Percentiles rank a stretch among this genome's conserved stretches.
phyloP scores from a whole-genome alignment of 2,329 filamentous ascomycete genomes.

The Beauveria sp. region DNA sequence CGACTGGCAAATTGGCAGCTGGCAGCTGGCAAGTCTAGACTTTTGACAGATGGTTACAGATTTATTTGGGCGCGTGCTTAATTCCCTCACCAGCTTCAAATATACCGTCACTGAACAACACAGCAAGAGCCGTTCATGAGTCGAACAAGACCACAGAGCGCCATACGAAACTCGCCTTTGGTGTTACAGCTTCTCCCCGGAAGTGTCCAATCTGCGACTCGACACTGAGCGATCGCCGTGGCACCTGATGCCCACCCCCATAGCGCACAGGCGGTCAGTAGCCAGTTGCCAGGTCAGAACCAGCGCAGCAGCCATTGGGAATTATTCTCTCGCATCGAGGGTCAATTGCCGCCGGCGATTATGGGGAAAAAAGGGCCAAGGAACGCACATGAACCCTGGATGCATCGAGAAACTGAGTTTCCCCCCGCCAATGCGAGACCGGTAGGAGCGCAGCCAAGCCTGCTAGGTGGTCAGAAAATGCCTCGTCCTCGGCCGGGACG shows the following conservation, averaged over 20 bases:
- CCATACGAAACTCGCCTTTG: constrained; percentile 3
- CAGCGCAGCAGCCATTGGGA: background rate
- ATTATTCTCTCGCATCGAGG: background rate
- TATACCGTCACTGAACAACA: background rate
- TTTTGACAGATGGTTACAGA: background rate
- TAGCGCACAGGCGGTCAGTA: constrained; percentile 9
- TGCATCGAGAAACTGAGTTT: constrained; percentile 11
- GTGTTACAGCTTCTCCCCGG: constrained; percentile 1
- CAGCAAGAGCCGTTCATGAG: background rate
- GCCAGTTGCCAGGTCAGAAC: constrained; percentile 2
- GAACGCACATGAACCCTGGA: constrained; percentile 5
- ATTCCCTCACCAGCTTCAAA: constrained; percentile 6
- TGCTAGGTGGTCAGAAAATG: constrained; percentile 10
- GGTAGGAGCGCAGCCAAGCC: background rate
- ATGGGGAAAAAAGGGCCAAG: constrained; percentile 4
- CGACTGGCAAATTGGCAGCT: background rate
- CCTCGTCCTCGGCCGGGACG: constrained; percentile 10
- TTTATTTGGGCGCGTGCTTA: background rate
- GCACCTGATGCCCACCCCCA: constrained; percentile 8
- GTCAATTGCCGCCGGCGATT: constrained; percentile 5
- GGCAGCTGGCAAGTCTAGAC: background rate
- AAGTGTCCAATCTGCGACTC: background rate
- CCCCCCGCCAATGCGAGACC: constrained; percentile 7
- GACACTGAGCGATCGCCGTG: constrained; percentile 1
- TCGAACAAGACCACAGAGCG: constrained; percentile 2